phyloP scores from a whole-genome alignment of 228 moss, liverwort and hornwort genomes.

The Sphagnum magellanicum region DNA sequence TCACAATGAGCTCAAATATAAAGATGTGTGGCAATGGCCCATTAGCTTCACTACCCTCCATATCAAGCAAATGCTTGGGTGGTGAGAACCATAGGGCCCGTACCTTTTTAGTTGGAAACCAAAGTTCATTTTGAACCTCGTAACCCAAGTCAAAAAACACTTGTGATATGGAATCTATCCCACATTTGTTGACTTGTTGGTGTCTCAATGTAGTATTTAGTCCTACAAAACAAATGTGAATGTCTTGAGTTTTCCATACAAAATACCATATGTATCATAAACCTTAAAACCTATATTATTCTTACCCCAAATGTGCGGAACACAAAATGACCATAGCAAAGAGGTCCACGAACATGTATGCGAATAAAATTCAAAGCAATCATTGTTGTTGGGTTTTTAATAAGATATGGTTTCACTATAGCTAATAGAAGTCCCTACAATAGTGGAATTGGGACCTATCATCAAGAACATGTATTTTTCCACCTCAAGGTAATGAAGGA shows the following conservation, averaged over 20 bases:
- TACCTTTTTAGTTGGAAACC: slow-evolving; percentile 81
- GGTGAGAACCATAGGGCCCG: too few relatives aligned
- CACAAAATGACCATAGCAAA: slow-evolving; percentile 93
- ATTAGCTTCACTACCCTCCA: slow-evolving; percentile 63
- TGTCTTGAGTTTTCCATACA: too few relatives aligned
- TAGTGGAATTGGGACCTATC: slow-evolving; percentile 56
- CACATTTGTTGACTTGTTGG: slow-evolving; percentile 67
- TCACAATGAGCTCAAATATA: slow-evolving; percentile 77
- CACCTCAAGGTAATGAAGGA: background rate
- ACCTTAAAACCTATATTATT: too few relatives aligned
- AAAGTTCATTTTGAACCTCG: slow-evolving; percentile 75
- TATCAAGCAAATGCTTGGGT: too few relatives aligned
- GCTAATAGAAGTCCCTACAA: slow-evolving; percentile 62
- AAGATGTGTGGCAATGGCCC: slow-evolving; percentile 93
- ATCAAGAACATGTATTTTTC: background rate
- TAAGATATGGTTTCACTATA: slow-evolving; percentile 68
- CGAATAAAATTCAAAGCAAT: slow-evolving; percentile 73
- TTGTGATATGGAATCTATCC: slow-evolving; percentile 78
- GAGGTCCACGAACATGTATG: slow-evolving; percentile 67
- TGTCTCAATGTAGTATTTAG: too few relatives aligned
- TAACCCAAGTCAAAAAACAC: slow-evolving; percentile 85
- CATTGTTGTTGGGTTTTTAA: slow-evolving; percentile 82
- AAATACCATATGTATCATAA: too few relatives aligned
- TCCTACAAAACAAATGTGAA: too few relatives aligned
- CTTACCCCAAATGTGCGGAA: slow-evolving; percentile 89